Evolutionary conservation across 352 stramenopile genomes (phyloP).

Genomic region (Globisporangium solare): DNA sequence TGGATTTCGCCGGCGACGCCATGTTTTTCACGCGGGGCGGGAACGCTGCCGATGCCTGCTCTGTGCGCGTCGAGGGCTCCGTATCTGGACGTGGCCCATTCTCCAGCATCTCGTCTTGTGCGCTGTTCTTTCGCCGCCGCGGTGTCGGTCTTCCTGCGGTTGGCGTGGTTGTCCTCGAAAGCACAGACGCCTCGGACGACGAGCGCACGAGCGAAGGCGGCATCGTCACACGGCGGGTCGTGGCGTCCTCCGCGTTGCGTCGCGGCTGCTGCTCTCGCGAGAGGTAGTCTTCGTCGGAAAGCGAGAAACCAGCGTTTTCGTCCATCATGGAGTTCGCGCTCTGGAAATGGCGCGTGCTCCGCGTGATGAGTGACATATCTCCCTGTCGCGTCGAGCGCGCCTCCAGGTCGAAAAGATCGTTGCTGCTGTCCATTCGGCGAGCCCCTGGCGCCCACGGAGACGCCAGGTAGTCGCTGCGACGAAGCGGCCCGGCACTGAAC

Average conservation of each 20-base stretch:
- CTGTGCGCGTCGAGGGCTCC: background rate
- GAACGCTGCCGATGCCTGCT: background rate
- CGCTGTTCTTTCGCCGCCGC: constrained; percentile 6
- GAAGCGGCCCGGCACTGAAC: constrained; percentile 13
- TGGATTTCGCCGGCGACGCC: constrained; percentile 42
- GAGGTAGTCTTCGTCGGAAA: constrained; percentile 75
- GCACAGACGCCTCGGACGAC: constrained; percentile 18
- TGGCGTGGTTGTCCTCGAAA: constrained; percentile 3
- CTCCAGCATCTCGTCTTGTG: constrained; percentile 7
- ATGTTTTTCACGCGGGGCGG: constrained; percentile 26
- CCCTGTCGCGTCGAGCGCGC: constrained; percentile 18
- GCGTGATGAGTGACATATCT: constrained; percentile 18
- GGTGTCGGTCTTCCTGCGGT: constrained; percentile 3
- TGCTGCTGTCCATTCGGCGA: constrained; percentile 9
- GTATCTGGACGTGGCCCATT: background rate
- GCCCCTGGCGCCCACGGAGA: constrained; percentile 31
- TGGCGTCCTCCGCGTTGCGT: constrained; percentile 8
- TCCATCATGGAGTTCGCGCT: constrained; percentile 24
- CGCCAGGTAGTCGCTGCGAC: constrained; percentile 37
- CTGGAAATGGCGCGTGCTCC: constrained; percentile 29
- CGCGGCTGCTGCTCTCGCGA: constrained; percentile 35
- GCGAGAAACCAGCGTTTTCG: constrained; percentile 33
- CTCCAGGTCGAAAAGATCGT: constrained; percentile 25
- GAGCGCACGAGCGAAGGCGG: constrained; percentile 14
- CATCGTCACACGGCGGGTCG: constrained; percentile 1